Conservation (phyloP, 2,329 filamentous ascomycete species). For the Claviceps capensis region DNA sequence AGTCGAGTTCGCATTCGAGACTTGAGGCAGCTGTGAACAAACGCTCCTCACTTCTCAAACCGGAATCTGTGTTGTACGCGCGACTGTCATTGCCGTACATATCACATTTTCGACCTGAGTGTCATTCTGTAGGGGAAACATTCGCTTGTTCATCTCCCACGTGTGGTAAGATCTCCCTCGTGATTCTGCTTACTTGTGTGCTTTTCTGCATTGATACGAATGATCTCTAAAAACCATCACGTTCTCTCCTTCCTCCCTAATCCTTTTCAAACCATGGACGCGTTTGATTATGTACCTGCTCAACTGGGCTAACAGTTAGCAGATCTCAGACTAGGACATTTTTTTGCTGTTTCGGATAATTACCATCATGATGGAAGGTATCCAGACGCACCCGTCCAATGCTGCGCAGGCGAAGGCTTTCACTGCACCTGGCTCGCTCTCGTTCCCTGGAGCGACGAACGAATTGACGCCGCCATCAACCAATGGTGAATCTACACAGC, state of each 20-base stretch:
- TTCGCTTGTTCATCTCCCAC: slow-evolving; percentile 95
- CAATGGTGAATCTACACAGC: slow-evolving; percentile 43
- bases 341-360: slow-evolving; percentile 9
- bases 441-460: slow-evolving; percentile 72
- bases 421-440: slow-evolving; percentile 81
- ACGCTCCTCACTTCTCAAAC: background rate
- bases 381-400: slow-evolving; percentile 83
- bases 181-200: background rate
- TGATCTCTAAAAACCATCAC: too few relatives aligned
- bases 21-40: slow-evolving; percentile 1
- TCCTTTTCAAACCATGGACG: too few relatives aligned
- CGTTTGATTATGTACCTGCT: too few relatives aligned
- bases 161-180: slow-evolving; percentile 40
- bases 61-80: slow-evolving; percentile 8
- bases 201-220: too few relatives aligned
- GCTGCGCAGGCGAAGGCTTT: slow-evolving; percentile 92
- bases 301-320: slow-evolving; percentile 3
- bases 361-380: slow-evolving; percentile 58
- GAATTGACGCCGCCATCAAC: slow-evolving; percentile 71
- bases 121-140: slow-evolving; percentile 65
- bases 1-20: slow-evolving; percentile 8
- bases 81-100: slow-evolving; percentile 10
- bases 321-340: slow-evolving; percentile 16
- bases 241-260: too few relatives aligned
- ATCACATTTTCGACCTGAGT: slow-evolving; percentile 16